phyloP scores from a whole-genome alignment of 148 eudicot species.

The Persicaria maculosa region DNA sequence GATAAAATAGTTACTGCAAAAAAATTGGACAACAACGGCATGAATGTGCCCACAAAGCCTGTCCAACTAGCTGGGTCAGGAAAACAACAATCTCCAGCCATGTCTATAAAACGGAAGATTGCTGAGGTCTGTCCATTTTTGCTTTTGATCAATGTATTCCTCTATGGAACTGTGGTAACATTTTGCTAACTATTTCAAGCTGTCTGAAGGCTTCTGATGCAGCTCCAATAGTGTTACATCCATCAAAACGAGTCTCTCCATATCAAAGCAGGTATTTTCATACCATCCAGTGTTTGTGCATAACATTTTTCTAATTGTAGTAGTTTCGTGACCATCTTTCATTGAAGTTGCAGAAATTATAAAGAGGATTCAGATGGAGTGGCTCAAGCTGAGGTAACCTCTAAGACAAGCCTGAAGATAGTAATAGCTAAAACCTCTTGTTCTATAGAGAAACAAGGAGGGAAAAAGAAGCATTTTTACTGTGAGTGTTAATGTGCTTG shows the following conservation, averaged over 20 bases:
- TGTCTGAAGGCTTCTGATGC: conserved; percentile 2
- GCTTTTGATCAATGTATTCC: neutral
- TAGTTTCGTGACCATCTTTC: neutral
- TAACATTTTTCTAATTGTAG: neutral
- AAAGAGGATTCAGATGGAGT: neutral
- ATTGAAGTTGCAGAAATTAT: neutral
- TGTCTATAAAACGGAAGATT: too few relatives aligned
- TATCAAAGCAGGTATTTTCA: neutral
- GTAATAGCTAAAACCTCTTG: neutral
- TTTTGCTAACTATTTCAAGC: neutral
- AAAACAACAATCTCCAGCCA: too few relatives aligned
- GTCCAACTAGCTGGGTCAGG: neutral
- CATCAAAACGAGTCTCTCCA: conserved; percentile 2
- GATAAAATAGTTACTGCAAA: neutral
- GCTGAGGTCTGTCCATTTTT: too few relatives aligned
- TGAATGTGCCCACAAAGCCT: neutral
- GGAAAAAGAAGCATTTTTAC: neutral
- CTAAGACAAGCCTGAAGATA: neutral
- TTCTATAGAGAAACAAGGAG: neutral
- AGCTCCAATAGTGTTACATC: neutral
- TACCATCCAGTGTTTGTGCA: neutral
- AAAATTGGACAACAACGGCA: neutral
- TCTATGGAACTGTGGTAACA: neutral
- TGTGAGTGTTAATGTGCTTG: neutral
- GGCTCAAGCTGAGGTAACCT: neutral